Conservation (phyloP, 2,329 filamentous ascomycete species). For the Ophiocordyceps camponoti-floridani region DNA sequence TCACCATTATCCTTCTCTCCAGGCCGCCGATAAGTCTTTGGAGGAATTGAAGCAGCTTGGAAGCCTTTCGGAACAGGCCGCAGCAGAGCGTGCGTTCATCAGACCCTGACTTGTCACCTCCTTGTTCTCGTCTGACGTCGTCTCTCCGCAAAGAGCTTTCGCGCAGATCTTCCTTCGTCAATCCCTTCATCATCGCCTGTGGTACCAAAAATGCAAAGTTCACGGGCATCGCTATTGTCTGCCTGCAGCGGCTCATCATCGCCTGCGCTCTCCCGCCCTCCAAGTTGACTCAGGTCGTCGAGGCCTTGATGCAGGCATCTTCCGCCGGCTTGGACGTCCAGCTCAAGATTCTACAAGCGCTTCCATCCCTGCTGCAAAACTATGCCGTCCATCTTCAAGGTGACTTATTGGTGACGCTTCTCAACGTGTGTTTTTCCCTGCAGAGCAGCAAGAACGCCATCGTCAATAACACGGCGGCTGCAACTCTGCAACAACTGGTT, state of each 20-base stretch:
- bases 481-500: conserved; percentile 88
- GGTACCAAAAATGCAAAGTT: conserved; percentile 81
- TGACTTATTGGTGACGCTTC: conserved; percentile 59
- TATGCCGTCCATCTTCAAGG: conserved; percentile 69
- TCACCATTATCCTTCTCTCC: background rate
- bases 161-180: conserved; percentile 66
- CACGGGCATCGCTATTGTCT: conserved; percentile 71
- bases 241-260: conserved; percentile 76
- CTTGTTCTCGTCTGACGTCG: background rate
- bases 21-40: conserved; percentile 87
- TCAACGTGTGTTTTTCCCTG: conserved; percentile 83
- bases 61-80: conserved; percentile 17
- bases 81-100: conserved; percentile 15
- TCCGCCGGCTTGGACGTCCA: conserved; percentile 75
- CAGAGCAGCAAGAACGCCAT: conserved; percentile 85
- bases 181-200: conserved; percentile 88
- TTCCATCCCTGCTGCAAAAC: conserved; percentile 80
- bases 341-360: conserved; percentile 82
- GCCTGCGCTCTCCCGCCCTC: conserved; percentile 61
- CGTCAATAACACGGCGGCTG: conserved; percentile 87
- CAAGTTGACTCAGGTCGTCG: conserved; percentile 69
- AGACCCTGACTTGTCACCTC: background rate
- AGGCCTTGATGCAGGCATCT: conserved; percentile 72
- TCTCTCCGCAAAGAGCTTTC: conserved; percentile 47
- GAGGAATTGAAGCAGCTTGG: conserved; percentile 55